These are phyloP conservation scores for Mortierella sp. DNA, from an alignment of 371 early-diverging fungal species.

Conservation along the genomic window DNA sequence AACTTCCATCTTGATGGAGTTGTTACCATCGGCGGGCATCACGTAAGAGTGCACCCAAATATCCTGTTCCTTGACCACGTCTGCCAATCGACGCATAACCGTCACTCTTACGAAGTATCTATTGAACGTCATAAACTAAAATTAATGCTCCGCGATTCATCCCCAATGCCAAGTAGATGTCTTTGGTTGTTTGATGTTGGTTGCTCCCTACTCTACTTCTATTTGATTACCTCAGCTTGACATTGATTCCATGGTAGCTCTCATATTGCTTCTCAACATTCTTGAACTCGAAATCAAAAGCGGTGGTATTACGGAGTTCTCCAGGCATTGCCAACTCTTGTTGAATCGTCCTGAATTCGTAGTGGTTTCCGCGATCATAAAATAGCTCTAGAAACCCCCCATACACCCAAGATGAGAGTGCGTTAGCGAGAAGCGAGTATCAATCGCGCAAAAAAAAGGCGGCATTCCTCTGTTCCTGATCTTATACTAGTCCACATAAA, in stretches of 20 bases:
- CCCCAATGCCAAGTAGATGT: neutral
- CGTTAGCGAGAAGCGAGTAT: neutral
- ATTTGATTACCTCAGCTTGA: constrained; percentile 79
- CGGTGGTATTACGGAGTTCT: constrained; percentile 75
- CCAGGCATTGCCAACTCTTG: constrained; percentile 91
- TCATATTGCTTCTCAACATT: constrained; percentile 94
- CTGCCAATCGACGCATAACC: constrained; percentile 77
- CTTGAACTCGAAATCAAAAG: constrained; percentile 89
- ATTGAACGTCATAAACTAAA: neutral
- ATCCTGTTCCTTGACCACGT: constrained; percentile 81
- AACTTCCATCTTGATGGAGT: constrained; percentile 94
- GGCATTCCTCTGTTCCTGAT: neutral
- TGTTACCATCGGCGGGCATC: constrained; percentile 85
- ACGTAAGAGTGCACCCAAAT: constrained; percentile 92
- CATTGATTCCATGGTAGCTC: constrained; percentile 92
- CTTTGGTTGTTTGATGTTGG: neutral
- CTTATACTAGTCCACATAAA: neutral
- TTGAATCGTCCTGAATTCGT: constrained; percentile 90
- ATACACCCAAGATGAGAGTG: neutral
- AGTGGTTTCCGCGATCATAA: constrained; percentile 94
- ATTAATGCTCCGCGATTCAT: neutral
- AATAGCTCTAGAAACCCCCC: constrained; percentile 80
- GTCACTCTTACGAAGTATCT: constrained; percentile 90
- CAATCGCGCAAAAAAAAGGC: neutral
- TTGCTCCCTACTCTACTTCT: neutral